These are phyloP conservation scores for Daldinia loculata DNA, from an alignment of 495 filamentous ascomycete species.

Conservation along the genomic window DNA sequence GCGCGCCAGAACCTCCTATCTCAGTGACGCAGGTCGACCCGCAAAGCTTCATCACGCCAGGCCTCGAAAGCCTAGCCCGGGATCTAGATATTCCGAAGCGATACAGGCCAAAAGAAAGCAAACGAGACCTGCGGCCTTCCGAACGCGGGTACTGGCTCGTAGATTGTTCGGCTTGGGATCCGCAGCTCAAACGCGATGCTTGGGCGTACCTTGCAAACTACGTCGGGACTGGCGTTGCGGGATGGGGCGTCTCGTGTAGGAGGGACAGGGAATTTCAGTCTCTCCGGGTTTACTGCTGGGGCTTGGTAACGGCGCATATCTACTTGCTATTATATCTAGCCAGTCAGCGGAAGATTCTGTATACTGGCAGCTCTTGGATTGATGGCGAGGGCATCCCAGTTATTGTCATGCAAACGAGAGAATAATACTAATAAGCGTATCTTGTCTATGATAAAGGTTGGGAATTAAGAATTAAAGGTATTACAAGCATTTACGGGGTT, in stretches of 20 bases:
- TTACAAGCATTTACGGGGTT: slow-evolving; percentile 1
- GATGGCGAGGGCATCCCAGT: slow-evolving; percentile 62
- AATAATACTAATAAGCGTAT: neutral
- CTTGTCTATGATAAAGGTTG: neutral
- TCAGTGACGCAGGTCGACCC: slow-evolving; percentile 36
- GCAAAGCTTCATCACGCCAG: slow-evolving; percentile 58
- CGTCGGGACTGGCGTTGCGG: slow-evolving; percentile 65
- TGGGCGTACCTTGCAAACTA: slow-evolving; percentile 71
- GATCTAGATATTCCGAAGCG: slow-evolving; percentile 60
- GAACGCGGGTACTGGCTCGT: slow-evolving; percentile 78
- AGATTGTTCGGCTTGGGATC: slow-evolving; percentile 57
- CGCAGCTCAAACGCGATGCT: slow-evolving; percentile 53
- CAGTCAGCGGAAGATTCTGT: slow-evolving; percentile 64
- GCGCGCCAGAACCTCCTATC: slow-evolving; percentile 46
- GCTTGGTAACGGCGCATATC: slow-evolving; percentile 66
- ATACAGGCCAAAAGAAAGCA: slow-evolving; percentile 61
- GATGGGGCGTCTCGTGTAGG: slow-evolving; percentile 70
- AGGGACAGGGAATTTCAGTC: slow-evolving; percentile 49
- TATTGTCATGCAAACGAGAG: slow-evolving; percentile 49
- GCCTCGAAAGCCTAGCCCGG: slow-evolving; percentile 60
- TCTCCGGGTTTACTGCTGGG: slow-evolving; percentile 72
- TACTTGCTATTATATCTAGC: slow-evolving; percentile 72
- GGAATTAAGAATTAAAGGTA: neutral
- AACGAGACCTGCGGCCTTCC: slow-evolving; percentile 59
- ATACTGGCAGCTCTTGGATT: slow-evolving; percentile 65